These are phyloP conservation scores for Ettlia oleoabundans DNA, from an alignment of 139 green algal species.

Conservation along the genomic window DNA sequence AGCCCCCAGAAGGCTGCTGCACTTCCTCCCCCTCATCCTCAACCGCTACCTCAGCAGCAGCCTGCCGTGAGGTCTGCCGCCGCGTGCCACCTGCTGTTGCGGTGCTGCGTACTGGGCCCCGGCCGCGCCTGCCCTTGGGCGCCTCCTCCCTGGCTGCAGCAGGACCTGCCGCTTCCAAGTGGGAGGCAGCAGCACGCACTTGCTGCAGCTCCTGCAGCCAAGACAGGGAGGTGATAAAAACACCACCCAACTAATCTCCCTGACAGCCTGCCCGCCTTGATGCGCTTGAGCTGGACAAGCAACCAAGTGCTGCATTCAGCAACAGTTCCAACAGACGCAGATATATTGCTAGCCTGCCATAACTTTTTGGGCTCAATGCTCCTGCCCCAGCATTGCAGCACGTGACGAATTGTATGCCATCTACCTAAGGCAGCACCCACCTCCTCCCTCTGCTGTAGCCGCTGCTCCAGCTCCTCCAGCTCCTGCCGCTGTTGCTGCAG, in stretches of 20 bases:
- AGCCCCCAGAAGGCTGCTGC: too few species aligned
- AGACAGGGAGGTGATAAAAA: background rate
- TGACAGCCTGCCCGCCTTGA: too few species aligned
- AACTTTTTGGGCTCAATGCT: too few species aligned
- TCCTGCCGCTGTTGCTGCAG: conserved; percentile 11
- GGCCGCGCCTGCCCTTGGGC: background rate
- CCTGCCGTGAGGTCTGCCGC: conserved; percentile 28
- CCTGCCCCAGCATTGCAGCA: too few species aligned
- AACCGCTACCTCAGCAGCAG: background rate
- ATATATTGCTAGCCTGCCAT: too few species aligned
- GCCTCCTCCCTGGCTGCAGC: background rate
- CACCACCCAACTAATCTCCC: background rate
- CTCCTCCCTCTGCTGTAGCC: background rate
- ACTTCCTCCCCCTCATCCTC: conserved; percentile 30
- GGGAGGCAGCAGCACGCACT: background rate
- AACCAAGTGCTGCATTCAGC: too few species aligned
- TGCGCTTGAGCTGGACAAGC: too few species aligned
- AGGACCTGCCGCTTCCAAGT: background rate
- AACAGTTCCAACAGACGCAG: too few species aligned
- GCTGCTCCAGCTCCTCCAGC: background rate
- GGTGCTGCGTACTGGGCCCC: background rate
- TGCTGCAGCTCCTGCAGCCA: conserved; percentile 23
- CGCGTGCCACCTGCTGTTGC: conserved; percentile 7
- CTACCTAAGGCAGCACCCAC: background rate
- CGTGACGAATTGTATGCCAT: too few species aligned